Conservation (phyloP, 148 eudicot species). For the Camellia lanceoleosa region DNA sequence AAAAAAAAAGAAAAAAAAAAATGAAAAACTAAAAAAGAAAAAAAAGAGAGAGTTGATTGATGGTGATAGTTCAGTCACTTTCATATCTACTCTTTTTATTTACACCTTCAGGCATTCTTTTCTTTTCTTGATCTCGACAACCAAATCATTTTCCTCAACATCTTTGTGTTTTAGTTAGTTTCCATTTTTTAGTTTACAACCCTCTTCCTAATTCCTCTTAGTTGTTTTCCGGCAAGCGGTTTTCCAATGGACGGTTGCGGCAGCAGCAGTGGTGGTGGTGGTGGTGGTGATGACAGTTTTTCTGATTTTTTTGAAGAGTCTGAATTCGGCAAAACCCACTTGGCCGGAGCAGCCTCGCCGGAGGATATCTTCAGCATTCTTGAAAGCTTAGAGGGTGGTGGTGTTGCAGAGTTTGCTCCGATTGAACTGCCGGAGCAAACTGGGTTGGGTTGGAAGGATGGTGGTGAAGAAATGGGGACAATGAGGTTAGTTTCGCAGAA, state of each 20-base stretch:
- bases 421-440: neutral
- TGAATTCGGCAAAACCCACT: slow-evolving; percentile 26
- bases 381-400: slow-evolving; percentile 42
- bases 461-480: neutral
- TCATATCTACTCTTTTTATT: neutral
- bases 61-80: slow-evolving; percentile 12
- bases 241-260: neutral
- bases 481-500: slow-evolving; percentile 26
- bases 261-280: neutral
- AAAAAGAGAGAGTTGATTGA: neutral
- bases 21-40: too few relatives aligned
- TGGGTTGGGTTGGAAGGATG: neutral
- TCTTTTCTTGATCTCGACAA: slow-evolving; percentile 11
- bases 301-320: slow-evolving; percentile 35
- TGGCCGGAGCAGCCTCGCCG: slow-evolving; percentile 26
- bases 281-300: slow-evolving; percentile 11
- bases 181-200: neutral
- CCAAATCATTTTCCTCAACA: neutral
- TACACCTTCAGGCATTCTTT: neutral
- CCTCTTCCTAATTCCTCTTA: neutral
- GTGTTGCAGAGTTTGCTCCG: slow-evolving; percentile 15
- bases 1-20: too few relatives aligned
- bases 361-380: slow-evolving; percentile 59
- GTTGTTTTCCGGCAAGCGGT: neutral
- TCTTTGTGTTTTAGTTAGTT: neutral